Evolutionary conservation across 2,329 filamentous ascomycete genomes (phyloP).

Genomic region (Xenoacremonium recifei): DNA sequence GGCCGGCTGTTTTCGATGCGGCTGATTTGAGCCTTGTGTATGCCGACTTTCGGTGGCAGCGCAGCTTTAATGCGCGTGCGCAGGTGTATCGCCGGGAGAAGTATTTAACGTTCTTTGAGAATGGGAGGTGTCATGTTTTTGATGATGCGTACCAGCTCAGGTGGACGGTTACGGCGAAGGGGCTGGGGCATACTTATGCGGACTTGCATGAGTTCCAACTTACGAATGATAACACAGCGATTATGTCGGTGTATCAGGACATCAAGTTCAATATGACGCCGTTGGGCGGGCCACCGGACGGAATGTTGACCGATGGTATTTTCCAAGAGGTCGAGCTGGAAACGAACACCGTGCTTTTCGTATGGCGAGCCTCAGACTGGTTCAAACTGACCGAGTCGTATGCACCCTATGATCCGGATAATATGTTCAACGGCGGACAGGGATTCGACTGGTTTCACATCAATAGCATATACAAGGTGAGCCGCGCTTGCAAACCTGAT

Average conservation of each 20-base stretch:
- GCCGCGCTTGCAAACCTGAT: too few species aligned
- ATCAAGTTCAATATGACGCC: slow-evolving; percentile 20
- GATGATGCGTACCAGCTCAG: slow-evolving; percentile 18
- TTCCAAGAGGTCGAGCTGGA: slow-evolving; percentile 23
- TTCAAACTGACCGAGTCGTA: slow-evolving; percentile 18
- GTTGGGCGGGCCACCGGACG: slow-evolving; percentile 18
- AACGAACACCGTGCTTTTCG: slow-evolving; percentile 18
- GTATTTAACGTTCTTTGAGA: slow-evolving; percentile 23
- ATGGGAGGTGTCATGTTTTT: slow-evolving; percentile 17
- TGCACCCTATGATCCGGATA: slow-evolving; percentile 15
- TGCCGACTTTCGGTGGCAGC: slow-evolving; percentile 16
- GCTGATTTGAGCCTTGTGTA: slow-evolving; percentile 22
- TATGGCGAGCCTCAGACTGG: slow-evolving; percentile 24
- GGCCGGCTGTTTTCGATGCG: slow-evolving; percentile 22
- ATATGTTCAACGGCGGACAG: slow-evolving; percentile 17
- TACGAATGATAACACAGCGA: slow-evolving; percentile 15
- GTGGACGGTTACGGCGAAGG: slow-evolving; percentile 16
- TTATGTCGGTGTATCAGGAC: slow-evolving; percentile 22
- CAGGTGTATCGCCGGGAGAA: slow-evolving; percentile 12
- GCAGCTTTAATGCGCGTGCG: slow-evolving; percentile 18
- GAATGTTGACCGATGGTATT: slow-evolving; percentile 20
- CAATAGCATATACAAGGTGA: slow-evolving; percentile 25
- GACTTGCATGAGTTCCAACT: slow-evolving; percentile 24
- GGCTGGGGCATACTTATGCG: slow-evolving; percentile 10
- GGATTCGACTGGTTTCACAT: slow-evolving; percentile 28